phyloP scores from a whole-genome alignment of 2,329 filamentous ascomycete species.

The Apiospora malaysiana region DNA sequence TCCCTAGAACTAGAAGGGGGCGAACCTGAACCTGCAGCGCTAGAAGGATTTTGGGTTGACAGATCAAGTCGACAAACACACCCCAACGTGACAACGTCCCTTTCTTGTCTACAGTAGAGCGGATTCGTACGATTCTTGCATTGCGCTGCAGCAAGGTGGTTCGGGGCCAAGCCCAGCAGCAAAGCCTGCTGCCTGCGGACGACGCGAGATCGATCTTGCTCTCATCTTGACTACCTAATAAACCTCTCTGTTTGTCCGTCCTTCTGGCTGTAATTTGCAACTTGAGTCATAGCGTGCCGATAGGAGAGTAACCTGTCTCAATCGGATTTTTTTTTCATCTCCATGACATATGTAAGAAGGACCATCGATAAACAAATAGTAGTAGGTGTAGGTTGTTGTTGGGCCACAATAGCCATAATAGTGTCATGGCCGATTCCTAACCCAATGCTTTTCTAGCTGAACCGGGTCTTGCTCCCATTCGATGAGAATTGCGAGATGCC shows the following conservation, averaged over 20 bases:
- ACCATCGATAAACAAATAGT: not conserved
- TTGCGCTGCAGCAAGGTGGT: not conserved
- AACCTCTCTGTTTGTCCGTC: not conserved
- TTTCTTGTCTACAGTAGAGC: not conserved
- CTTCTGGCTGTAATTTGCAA: not conserved
- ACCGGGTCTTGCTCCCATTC: not conserved
- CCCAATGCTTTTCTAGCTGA: not conserved
- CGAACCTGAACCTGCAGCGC: not conserved
- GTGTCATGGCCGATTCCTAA: not conserved
- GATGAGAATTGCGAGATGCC: not conserved
- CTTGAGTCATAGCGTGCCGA: constrained; percentile 1
- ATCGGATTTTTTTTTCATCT: not conserved
- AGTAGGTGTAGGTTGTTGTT: not conserved
- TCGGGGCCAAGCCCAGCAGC: not conserved
- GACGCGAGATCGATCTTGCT: not conserved
- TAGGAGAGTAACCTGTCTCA: not conserved
- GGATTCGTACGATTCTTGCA: constrained; percentile 13
- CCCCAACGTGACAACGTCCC: not conserved
- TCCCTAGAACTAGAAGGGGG: not conserved
- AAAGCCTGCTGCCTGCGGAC: not conserved
- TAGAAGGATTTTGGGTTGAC: constrained; percentile 9
- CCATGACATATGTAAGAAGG: constrained; percentile 1
- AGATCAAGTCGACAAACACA: constrained; percentile 7
- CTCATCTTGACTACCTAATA: not conserved
- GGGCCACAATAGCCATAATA: constrained; percentile 6